Percentiles rank a stretch among this genome's conserved stretches.
Evolutionary conservation across 2,329 filamentous ascomycete species (phyloP).

Genomic region (Colletotrichum abscissum): DNA sequence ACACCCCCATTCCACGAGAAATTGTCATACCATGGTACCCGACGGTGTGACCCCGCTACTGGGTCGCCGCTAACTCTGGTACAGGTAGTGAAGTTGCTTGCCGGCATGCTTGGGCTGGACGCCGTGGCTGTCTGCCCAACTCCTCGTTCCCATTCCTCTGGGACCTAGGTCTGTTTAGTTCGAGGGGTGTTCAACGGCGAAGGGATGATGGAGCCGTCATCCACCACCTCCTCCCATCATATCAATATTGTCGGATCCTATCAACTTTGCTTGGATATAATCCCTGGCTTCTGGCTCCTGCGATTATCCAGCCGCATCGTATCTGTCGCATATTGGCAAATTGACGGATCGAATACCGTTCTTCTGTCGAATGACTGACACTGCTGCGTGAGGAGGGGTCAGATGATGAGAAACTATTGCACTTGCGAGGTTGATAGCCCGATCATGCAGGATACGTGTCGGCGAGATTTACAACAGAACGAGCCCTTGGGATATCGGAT

Average conservation of each 20-base stretch:
- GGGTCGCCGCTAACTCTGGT: slow-evolving; percentile 13
- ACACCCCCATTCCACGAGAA: slow-evolving; percentile 5
- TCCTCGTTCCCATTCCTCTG: slow-evolving; percentile 21
- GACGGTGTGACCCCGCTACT: not conserved
- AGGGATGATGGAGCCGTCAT: not conserved
- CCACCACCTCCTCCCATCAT: not conserved
- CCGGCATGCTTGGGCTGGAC: not conserved
- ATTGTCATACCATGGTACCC: slow-evolving; percentile 1
- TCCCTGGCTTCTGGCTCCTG: not conserved
- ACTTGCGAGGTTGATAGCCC: not conserved
- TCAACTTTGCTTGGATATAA: not conserved
- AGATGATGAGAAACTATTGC: not conserved
- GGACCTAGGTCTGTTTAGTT: slow-evolving; percentile 1
- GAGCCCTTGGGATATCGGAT: not conserved
- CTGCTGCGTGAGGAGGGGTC: not conserved
- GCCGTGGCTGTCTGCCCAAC: slow-evolving; percentile 15
- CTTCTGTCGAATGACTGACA: not conserved
- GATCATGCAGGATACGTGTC: not conserved
- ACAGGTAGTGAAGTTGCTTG: not conserved
- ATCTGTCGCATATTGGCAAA: not conserved
- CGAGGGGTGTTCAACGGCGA: not conserved
- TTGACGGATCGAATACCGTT: not conserved
- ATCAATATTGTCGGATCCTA: not conserved
- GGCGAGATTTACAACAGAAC: not conserved
- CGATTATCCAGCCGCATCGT: not conserved